A percentile compares a stretch with the other conserved stretches of the same genome.
Evolutionary conservation across 2,329 filamentous ascomycete species (phyloP).

Genomic region (Aspergillus texensis): DNA sequence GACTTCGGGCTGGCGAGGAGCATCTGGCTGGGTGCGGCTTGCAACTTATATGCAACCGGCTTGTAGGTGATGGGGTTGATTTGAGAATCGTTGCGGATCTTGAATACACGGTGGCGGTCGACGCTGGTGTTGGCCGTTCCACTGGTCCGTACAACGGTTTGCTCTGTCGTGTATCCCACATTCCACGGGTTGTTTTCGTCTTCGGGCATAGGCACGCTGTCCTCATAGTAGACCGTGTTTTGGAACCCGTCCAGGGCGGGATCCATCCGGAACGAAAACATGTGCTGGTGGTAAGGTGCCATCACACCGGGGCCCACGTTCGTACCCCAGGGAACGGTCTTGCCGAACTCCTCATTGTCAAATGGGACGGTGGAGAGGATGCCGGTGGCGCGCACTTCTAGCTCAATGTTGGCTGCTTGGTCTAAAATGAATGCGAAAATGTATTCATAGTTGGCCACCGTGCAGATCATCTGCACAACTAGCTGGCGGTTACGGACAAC

Average conservation of each 20-base stretch:
- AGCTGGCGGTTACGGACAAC: constrained; percentile 66
- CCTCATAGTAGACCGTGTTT: constrained; percentile 60
- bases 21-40: constrained; percentile 60
- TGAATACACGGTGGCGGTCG: constrained; percentile 57
- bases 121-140: constrained; percentile 53
- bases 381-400: constrained; percentile 70
- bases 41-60: constrained; percentile 59
- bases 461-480: constrained; percentile 71
- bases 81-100: constrained; percentile 58
- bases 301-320: constrained; percentile 71
- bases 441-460: constrained; percentile 73
- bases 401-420: constrained; percentile 67
- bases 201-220: constrained; percentile 63
- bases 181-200: constrained; percentile 54
- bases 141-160: constrained; percentile 52
- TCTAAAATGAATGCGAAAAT: constrained; percentile 73
- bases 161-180: constrained; percentile 53
- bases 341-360: constrained; percentile 56
- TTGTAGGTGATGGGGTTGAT: constrained; percentile 58
- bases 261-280: constrained; percentile 69
- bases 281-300: constrained; percentile 73
- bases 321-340: constrained; percentile 67
- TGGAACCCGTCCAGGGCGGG: constrained; percentile 61
- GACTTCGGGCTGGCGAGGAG: constrained; percentile 53
- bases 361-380: constrained; percentile 71